A percentile compares a stretch with the other conserved stretches of the same genome.
phyloP scores from a whole-genome alignment of 495 filamentous ascomycete species.

The Trichoderma erinaceum region DNA sequence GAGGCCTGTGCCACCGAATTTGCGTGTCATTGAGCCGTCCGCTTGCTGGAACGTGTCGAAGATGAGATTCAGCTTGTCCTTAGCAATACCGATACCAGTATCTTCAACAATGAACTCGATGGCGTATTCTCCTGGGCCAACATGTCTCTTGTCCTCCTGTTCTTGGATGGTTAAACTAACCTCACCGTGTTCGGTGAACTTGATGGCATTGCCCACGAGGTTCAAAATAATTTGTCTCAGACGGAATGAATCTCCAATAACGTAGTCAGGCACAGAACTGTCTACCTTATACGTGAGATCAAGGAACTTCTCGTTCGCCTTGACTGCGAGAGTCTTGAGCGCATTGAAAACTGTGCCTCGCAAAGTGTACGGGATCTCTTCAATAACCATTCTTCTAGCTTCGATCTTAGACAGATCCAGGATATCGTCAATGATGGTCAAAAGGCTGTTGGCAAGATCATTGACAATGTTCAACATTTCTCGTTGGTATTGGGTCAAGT shows the following conservation, averaged over 20 bases:
- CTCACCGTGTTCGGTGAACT: slow-evolving; percentile 96
- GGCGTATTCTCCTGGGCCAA: slow-evolving; percentile 70
- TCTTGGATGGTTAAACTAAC: slow-evolving; percentile 90
- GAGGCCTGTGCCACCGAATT: slow-evolving; percentile 94
- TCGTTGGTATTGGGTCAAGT: slow-evolving; percentile 87
- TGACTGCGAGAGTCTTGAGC: slow-evolving; percentile 90
- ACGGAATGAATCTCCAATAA: slow-evolving; percentile 95
- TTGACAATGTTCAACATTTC: slow-evolving; percentile 99
- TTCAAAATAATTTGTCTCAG: slow-evolving; percentile 90
- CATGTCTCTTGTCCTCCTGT: slow-evolving; percentile 50
- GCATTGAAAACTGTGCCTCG: slow-evolving; percentile 96
- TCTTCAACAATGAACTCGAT: slow-evolving; percentile 97
- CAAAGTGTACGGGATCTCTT: slow-evolving; percentile 94
- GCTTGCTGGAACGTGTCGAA: slow-evolving; percentile 99
- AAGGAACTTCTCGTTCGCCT: slow-evolving; percentile 94
- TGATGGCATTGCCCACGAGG: slow-evolving; percentile 77
- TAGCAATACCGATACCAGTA: slow-evolving; percentile 94
- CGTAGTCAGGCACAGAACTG: slow-evolving; percentile 89
- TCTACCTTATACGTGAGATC: slow-evolving; percentile 93
- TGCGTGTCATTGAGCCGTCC: slow-evolving; percentile 92
- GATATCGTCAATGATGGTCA: slow-evolving; percentile 99
- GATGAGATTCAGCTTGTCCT: slow-evolving; percentile 94
- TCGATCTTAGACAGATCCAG: slow-evolving; percentile 99
- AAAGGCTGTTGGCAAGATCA: slow-evolving; percentile 89
- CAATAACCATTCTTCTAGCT: slow-evolving; percentile 98